These are phyloP conservation scores for Tricholoma hemisulphureum DNA, from an alignment of 768 basidiomycete species.

Conservation along the genomic window DNA sequence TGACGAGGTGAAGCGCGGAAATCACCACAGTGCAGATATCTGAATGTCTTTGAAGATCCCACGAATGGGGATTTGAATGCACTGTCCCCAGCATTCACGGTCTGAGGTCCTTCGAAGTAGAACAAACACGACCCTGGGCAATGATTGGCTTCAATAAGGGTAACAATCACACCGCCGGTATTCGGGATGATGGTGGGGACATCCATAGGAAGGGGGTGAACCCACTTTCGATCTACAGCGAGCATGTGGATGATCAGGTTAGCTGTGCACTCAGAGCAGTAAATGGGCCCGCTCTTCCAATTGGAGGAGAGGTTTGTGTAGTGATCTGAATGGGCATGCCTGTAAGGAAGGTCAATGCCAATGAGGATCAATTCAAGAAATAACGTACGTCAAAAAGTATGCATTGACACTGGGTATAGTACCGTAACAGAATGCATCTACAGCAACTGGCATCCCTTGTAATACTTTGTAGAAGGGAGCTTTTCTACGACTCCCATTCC, in stretches of 20 bases:
- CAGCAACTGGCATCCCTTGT: slow-evolving; percentile 96
- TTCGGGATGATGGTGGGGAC: slow-evolving; percentile 70
- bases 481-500: slow-evolving; percentile 55
- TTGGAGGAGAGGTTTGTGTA: slow-evolving; percentile 87
- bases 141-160: slow-evolving; percentile 97
- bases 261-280: slow-evolving; percentile 92
- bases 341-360: slow-evolving; percentile 30
- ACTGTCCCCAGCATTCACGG: slow-evolving; percentile 84
- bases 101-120: slow-evolving; percentile 90
- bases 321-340: slow-evolving; percentile 96
- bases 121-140: slow-evolving; percentile 96
- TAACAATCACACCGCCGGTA: slow-evolving; percentile 84
- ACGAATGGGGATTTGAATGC: slow-evolving; percentile 67
- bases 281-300: slow-evolving; percentile 92
- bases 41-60: slow-evolving; percentile 67
- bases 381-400: slow-evolving; percentile 81
- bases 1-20: slow-evolving; percentile 89
- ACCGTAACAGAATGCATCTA: slow-evolving; percentile 96
- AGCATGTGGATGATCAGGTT: slow-evolving; percentile 92
- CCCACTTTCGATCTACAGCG: slow-evolving; percentile 84
- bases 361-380: not conserved
- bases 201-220: slow-evolving; percentile 84
- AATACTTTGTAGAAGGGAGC: slow-evolving; percentile 96
- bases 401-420: slow-evolving; percentile 85
- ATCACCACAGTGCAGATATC: slow-evolving; percentile 96